Conservation (phyloP, 371 early-diverging fungal genomes). For the Mortierella sp. region DNA sequence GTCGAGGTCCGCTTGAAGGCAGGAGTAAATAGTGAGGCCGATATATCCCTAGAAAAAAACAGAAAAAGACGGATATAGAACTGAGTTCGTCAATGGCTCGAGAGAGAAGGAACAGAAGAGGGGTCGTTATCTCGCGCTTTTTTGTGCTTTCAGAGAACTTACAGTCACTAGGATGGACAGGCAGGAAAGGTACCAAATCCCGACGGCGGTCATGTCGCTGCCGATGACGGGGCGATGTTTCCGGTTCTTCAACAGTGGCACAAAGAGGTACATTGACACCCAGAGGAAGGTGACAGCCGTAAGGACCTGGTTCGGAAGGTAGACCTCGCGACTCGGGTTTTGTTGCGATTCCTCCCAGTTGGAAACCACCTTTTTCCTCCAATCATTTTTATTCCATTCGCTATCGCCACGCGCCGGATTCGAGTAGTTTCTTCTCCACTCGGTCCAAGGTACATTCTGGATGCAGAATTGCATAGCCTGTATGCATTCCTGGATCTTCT, state of each 20-base stretch:
- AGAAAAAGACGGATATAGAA: neutral
- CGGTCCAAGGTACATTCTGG: neutral
- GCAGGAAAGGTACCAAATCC: conserved; percentile 50
- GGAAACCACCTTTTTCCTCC: neutral
- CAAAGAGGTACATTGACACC: conserved; percentile 45
- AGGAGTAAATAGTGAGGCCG: conserved; percentile 26
- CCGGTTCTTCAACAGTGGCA: conserved; percentile 43
- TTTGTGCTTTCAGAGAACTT: conserved; percentile 2
- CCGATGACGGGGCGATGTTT: conserved; percentile 36
- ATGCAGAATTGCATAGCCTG: neutral
- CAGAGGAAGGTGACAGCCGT: conserved; percentile 39
- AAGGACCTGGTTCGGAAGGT: conserved; percentile 34
- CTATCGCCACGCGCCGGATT: no score
- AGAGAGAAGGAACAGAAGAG: neutral
- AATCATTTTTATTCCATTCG: neutral
- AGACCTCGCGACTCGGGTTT: conserved; percentile 15
- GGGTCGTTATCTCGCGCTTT: neutral
- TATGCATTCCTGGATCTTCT: neutral
- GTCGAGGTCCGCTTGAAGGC: neutral
- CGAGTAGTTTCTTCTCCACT: neutral
- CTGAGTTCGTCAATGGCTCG: neutral
- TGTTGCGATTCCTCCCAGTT: neutral
- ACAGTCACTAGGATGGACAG: conserved; percentile 26
- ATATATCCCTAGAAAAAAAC: conserved; percentile 25
- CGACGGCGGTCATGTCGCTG: conserved; percentile 49